Base-by-base conservation (phyloP, 164 flowering plant genomes). In the Protea cynaroides region DNA sequence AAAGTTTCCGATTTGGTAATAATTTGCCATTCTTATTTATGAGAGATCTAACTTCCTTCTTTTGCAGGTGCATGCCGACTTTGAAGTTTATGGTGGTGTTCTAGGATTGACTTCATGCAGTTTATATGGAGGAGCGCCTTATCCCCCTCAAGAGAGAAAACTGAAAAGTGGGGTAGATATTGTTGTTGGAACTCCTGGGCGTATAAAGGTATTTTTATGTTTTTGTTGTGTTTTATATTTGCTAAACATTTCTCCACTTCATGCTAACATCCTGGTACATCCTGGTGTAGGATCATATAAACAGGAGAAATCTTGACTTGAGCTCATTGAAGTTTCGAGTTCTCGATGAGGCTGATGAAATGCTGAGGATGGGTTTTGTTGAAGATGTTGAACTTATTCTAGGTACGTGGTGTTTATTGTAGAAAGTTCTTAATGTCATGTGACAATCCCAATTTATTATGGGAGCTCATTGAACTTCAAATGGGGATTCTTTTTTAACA, bases 291-390 rank as follows among this genome's bases (percentile, higher is more conserved):
- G 99, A 95, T 81, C 94, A 82, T 64, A 62, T 95, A 0, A 92
- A 92, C 78, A 85, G 85, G 69, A 83, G 77, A 7, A 85, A 82
- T 75, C 70, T 95, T 72, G 84, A 95, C 75, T 76, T 95, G 6
- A 70, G 92, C 43, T 78, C 78, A 25, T 69, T 95, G 47, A 83
- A 79, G 74, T 91, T 95, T 69, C 92, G 97, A 43, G 89, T 92
- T 38, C 96, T 95, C 73, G 99, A 95, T 69, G 97, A 95, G 75
- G 96, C 97, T 69, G 97, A 91, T 81, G 97, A 94, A 74, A 94
- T 94, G 97, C 73, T 94, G 67, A 82, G 81, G 66, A 91, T 91
- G 96, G 97, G 99, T 49, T 94, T 94, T 70, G 97, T 94, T 71
- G 97, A 94, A 1, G 99, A 95, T 80, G 99, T 95, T 69, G 99